Evolutionary conservation across 2,329 filamentous ascomycete genomes (phyloP).

Genomic region (Aureobasidium sp.): DNA sequence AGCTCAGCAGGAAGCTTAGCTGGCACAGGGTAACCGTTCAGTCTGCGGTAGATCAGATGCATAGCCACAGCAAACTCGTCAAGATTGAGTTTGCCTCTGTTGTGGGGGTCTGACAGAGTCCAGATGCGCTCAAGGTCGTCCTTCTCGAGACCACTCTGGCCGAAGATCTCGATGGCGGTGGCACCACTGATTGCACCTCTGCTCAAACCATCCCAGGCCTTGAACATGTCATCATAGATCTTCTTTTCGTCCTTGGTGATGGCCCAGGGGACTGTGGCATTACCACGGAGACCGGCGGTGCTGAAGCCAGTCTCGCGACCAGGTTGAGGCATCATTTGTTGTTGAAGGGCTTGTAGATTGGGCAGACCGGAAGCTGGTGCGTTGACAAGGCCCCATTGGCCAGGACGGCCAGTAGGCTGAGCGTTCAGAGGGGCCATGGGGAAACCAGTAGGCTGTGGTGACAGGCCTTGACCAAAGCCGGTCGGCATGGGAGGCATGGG

Average conservation of each 20-base stretch:
- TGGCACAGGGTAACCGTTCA: slow-evolving; percentile 91
- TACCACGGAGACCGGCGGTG: slow-evolving; percentile 78
- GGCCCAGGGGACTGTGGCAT: slow-evolving; percentile 94
- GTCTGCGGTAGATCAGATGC: slow-evolving; percentile 95
- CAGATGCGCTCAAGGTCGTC: slow-evolving; percentile 84
- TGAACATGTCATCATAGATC: slow-evolving; percentile 90
- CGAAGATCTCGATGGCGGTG: slow-evolving; percentile 93
- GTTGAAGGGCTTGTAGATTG: slow-evolving; percentile 85
- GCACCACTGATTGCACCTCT: slow-evolving; percentile 89
- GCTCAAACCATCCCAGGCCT: slow-evolving; percentile 88
- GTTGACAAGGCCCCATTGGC: slow-evolving; percentile 98
- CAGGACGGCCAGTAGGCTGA: slow-evolving; percentile 87
- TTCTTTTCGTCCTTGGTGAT: slow-evolving; percentile 99
- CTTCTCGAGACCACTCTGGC: slow-evolving; percentile 88
- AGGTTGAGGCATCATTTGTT: slow-evolving; percentile 94
- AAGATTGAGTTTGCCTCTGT: slow-evolving; percentile 87
- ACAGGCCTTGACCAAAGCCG: slow-evolving; percentile 54
- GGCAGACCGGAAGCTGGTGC: slow-evolving; percentile 80
- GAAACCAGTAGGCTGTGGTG: slow-evolving; percentile 58
- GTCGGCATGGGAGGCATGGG: slow-evolving; percentile 80
- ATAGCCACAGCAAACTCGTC: slow-evolving; percentile 98
- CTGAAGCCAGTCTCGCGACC: slow-evolving; percentile 84
- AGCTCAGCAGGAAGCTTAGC: slow-evolving; percentile 82
- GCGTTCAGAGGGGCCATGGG: slow-evolving; percentile 58
- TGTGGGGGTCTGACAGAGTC: slow-evolving; percentile 88